Base-by-base conservation (phyloP, 257 asterid genomes). In the Craterostigma plantagineum region DNA sequence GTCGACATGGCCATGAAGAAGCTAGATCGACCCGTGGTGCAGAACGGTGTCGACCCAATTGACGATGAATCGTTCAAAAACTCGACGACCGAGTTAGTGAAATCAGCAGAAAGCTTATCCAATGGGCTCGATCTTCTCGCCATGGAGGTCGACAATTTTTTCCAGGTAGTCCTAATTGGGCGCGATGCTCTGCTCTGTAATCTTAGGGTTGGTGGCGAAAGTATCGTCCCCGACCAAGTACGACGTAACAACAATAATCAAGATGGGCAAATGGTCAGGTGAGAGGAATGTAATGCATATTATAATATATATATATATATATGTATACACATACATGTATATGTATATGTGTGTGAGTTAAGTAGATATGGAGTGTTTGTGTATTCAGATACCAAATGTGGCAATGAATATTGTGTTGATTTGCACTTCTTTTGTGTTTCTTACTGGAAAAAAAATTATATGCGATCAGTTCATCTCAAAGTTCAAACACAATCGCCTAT, bases 171-270 rank as follows among this genome's bases (percentile, higher is more conserved):
- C 54, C 52, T 87, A 17, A 66, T 62, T 0, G 95, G 93, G 38
- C 91, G 97, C 0, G 87, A 81, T 55, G 85, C 85, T 10, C 62
- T 87, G 66, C 75, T 82, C 43, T 67, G 81, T 56, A 79, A 76
- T 53, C 84, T 81, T 42, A 73, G 95, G 67, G 64, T 69, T 55
- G 85, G 72, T 30, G 76, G 80, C 23, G 47, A 65, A 7, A 6
- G 30, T 23, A 2, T 23, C 30, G 55, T 42, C 16, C 42, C 55
- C 8, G 66, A 66, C 33, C 60, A 59, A 9, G 49, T 33, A 18
- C 55, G 41, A 9, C 45, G 43, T 39, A 58, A 45, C 49, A 46
- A 33, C 35, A 59, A 55, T 52, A 42, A 23, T 23, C 30, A 50
- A 36, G 68, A 50, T n/a, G 71, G 62, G 17, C 78, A 60, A 57